Evolutionary conservation across 2,329 filamentous ascomycete genomes (phyloP), one percentile per base, ranked within the genome.

Genomic region (Cladosporium velox): DNA sequence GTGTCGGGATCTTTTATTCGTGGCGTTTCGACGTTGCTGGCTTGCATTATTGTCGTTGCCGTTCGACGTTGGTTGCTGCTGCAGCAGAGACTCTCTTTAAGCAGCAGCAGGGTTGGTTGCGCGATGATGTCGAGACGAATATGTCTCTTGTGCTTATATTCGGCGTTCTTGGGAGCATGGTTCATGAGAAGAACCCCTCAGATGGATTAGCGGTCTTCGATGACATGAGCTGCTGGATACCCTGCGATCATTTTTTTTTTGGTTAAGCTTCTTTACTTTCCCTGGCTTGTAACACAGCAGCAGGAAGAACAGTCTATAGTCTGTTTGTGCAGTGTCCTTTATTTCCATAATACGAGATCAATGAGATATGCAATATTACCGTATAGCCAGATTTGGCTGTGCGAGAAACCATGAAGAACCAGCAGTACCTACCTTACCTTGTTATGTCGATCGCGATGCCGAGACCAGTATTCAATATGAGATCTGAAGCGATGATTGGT

Each of bases 211-310:
- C 68, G 68, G 70, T 70, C 68, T 71, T 72, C 66, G 70, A 72
- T 68, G 68, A 74, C 66, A 64, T 71, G 71, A 73, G 67, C 67
- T 69, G 67, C 69, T 68, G 59, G 67, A 69, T 69, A 70, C 68
- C 64, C 47, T 67, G 59, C 47, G 58, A 58, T 49, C n/a, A n/a
- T 59, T 61, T 24, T 2, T 21, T 21, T 47, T 3, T 44, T 44
- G 38, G 47, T 54, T 67, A 59, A 15, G 1, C 35, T 21, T 62
- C 52, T 30, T 30, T 51, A 38, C 41, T 51, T n/a, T 30, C 28
- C 28, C 28, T 30, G 28, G 28, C 28, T 30, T 30, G 6, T 30
- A 4, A 30, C 28, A 30, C 28, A 30, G 28, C 28, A 30, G 28
- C 28, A 30, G 28, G 28, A 30, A 30, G 28, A 30, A 30, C 28